These are phyloP conservation scores for Saposhnikovia divaricata DNA, from an alignment of 129 eudicot species.

Conservation along the genomic window DNA sequence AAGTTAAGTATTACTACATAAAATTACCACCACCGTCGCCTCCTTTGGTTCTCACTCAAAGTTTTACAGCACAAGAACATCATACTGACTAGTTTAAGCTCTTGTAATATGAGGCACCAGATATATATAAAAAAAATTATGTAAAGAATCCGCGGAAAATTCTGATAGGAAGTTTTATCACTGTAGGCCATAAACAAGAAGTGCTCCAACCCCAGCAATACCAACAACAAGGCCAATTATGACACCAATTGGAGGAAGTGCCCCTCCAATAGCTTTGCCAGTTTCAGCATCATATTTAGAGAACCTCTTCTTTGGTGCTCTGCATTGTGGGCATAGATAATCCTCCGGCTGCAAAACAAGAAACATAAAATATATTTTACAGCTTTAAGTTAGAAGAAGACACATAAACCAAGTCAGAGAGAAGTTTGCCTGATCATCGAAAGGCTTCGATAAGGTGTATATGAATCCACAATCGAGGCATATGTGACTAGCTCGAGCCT, in stretches of 20 bases:
- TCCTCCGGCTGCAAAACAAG: constrained; percentile 63
- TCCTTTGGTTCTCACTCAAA: neutral
- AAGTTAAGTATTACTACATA: too few relatives aligned
- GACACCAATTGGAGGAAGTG: constrained; percentile 78
- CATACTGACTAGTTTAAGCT: neutral
- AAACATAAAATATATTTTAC: neutral
- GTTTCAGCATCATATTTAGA: constrained; percentile 63
- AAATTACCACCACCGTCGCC: neutral
- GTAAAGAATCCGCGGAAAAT: neutral
- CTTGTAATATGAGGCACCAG: neutral
- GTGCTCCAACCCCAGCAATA: constrained; percentile 89
- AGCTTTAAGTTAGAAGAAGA: neutral
- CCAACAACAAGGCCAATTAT: constrained; percentile 81
- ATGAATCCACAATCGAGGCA: constrained; percentile 98
- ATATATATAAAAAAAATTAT: neutral
- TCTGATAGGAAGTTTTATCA: constrained; percentile 12
- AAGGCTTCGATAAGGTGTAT: constrained; percentile 72
- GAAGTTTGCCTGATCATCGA: constrained; percentile 89
- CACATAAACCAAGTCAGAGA: neutral
- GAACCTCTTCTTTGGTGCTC: constrained; percentile 98
- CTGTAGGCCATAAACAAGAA: constrained; percentile 94
- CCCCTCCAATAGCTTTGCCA: constrained; percentile 78
- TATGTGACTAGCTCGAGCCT: constrained; percentile 96
- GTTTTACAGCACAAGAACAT: neutral
- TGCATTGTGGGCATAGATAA: constrained; percentile 86